phyloP scores from a whole-genome alignment of 2,329 filamentous ascomycete genomes.

The Colletotrichum costaricense region DNA sequence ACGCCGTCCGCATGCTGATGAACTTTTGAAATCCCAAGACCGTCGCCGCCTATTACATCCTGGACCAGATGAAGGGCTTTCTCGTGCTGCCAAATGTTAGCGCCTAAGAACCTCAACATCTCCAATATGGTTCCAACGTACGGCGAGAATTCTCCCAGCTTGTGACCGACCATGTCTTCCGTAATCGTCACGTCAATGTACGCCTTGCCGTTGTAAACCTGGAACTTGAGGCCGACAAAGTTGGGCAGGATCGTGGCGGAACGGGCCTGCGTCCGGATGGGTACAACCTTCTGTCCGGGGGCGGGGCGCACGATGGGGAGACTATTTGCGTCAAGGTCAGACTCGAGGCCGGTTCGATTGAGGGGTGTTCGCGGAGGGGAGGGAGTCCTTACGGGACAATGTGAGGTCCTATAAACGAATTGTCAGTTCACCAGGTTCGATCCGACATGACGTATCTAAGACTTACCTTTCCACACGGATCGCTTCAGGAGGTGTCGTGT shows the following conservation, averaged over 20 bases:
- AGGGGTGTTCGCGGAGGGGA: background rate
- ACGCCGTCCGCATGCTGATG: background rate
- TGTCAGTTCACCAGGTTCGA: background rate
- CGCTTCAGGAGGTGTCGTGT: constrained; percentile 77
- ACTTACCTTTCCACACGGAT: constrained; percentile 88
- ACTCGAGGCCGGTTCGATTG: constrained; percentile 44
- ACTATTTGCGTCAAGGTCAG: constrained; percentile 46
- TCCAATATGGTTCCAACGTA: constrained; percentile 61
- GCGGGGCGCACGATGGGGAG: constrained; percentile 73
- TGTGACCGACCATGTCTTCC: constrained; percentile 96
- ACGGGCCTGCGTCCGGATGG: constrained; percentile 88
- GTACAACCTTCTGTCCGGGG: constrained; percentile 71
- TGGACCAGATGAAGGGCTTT: constrained; percentile 66
- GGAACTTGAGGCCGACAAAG: constrained; percentile 90
- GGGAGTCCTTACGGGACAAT: constrained; percentile 61
- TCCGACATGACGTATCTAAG: background rate
- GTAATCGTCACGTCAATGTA: constrained; percentile 87
- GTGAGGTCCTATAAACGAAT: constrained; percentile 55
- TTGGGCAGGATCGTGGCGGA: constrained; percentile 91
- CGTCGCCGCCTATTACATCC: constrained; percentile 17
- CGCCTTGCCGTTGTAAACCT: constrained; percentile 90
- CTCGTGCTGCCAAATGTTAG: constrained; percentile 57
- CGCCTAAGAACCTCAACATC: background rate
- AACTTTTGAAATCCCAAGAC: background rate
- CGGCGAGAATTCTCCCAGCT: constrained; percentile 92